Conservation (phyloP, 2,329 filamentous ascomycete species). For the Parastagonospora nodorum region DNA sequence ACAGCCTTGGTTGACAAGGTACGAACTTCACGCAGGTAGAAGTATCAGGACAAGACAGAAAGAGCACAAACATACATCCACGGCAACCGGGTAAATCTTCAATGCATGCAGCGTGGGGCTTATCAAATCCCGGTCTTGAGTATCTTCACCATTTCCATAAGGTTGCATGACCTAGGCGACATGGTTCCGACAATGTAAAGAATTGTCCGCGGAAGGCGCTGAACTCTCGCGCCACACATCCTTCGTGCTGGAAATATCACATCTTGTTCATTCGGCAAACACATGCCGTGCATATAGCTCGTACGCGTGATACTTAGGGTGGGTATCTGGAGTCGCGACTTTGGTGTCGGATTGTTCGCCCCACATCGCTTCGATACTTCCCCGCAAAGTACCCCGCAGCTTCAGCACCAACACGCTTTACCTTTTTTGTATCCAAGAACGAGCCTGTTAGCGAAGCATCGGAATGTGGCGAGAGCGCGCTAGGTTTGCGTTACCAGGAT, state of each 20-base stretch:
- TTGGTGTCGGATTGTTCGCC: conserved; percentile 10
- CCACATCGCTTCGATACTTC: conserved; percentile 24
- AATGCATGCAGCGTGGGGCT: conserved; percentile 17
- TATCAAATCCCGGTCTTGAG: conserved; percentile 2
- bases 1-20: not conserved
- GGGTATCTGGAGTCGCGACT: conserved; percentile 3
- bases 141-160: conserved; percentile 2
- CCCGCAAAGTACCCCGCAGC: conserved; percentile 31
- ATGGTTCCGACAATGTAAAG: conserved; percentile 9
- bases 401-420: conserved; percentile 1
- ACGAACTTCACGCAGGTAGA: not conserved
- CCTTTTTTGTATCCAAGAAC: not conserved
- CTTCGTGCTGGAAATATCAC: not conserved
- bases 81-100: conserved; percentile 6
- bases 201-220: conserved; percentile 4
- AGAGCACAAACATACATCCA: not conserved
- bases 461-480: not conserved
- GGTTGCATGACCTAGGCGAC: conserved; percentile 11
- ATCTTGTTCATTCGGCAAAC: not conserved
- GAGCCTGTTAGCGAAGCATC: too few relatives aligned
- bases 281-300: conserved; percentile 21
- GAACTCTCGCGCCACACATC: conserved; percentile 7
- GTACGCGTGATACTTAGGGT: conserved; percentile 13
- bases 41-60: not conserved
- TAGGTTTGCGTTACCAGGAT: too few relatives aligned